Evolutionary conservation across 2,329 filamentous ascomycete genomes (phyloP).

Genomic region (Calonectria pteridis): DNA sequence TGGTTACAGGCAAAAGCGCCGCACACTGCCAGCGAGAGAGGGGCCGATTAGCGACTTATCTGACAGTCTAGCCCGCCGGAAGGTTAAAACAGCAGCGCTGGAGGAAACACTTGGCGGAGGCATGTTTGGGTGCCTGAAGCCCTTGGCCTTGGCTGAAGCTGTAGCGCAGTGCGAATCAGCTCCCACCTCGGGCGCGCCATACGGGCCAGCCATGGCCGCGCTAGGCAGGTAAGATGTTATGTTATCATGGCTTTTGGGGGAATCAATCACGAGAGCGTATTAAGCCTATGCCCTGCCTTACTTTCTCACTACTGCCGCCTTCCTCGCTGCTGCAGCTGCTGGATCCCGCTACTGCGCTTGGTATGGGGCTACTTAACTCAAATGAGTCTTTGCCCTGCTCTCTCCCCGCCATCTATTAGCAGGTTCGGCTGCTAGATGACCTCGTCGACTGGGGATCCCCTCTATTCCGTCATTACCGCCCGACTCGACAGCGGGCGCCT

Average conservation of each 20-base stretch:
- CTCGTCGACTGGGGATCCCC: conserved; percentile 14
- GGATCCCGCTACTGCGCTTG: conserved; percentile 4
- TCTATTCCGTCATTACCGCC: conserved; percentile 8
- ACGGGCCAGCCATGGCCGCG: not conserved
- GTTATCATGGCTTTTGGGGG: conserved; percentile 7
- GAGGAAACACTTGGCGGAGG: not conserved
- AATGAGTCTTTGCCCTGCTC: conserved; percentile 5
- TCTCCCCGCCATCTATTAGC: conserved; percentile 11
- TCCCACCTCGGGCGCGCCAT: not conserved
- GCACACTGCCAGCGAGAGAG: conserved; percentile 8
- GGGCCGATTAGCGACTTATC: conserved; percentile 8
- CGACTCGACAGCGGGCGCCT: not conserved
- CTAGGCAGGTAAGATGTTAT: conserved; percentile 1
- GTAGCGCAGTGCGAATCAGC: not conserved
- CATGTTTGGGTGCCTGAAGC: not conserved
- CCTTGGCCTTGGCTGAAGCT: not conserved
- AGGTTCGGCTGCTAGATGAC: conserved; percentile 5
- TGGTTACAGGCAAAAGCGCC: not conserved
- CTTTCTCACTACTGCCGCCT: not conserved
- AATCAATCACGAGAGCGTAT: conserved; percentile 39
- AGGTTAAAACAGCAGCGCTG: conserved; percentile 6
- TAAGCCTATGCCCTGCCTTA: not conserved
- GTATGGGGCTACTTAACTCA: conserved; percentile 6
- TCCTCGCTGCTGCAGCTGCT: conserved; percentile 7
- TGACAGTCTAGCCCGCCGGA: not conserved